phyloP scores from a whole-genome alignment of 148 eudicot genomes.

The Vaccinium myrtillus region DNA sequence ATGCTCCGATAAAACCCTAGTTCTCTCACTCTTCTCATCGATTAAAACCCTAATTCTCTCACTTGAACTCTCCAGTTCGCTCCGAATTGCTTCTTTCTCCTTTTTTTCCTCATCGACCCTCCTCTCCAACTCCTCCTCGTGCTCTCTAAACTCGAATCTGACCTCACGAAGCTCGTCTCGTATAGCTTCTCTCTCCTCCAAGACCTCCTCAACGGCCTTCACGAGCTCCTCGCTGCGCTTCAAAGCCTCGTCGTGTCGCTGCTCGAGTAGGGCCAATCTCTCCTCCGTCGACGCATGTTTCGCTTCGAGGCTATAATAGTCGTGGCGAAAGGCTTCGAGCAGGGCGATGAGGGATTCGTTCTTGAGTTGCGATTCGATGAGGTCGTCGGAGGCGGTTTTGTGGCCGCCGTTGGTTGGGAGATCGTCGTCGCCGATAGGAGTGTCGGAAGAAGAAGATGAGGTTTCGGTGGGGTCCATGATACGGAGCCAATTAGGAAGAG shows the following conservation, averaged over 20 bases:
- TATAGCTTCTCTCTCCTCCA: slow-evolving; percentile 32
- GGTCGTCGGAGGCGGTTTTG: neutral
- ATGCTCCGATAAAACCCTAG: slow-evolving; percentile 16
- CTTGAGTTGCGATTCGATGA: slow-evolving; percentile 20
- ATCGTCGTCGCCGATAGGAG: neutral
- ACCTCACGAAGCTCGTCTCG: slow-evolving; percentile 24
- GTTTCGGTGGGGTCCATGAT: slow-evolving; percentile 22
- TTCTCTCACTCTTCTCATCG: slow-evolving; percentile 17
- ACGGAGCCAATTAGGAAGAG: neutral
- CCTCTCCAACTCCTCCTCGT: slow-evolving; percentile 31
- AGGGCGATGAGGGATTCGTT: slow-evolving; percentile 27
- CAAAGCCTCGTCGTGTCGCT: slow-evolving; percentile 30
- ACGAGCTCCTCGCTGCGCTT: slow-evolving; percentile 21
- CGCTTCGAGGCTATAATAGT: slow-evolving; percentile 19
- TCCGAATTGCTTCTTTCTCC: slow-evolving; percentile 28
- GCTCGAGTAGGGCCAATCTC: slow-evolving; percentile 22
- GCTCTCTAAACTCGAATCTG: slow-evolving; percentile 18
- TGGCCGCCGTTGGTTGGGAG: neutral
- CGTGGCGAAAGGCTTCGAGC: slow-evolving; percentile 25
- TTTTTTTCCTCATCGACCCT: slow-evolving; percentile 25
- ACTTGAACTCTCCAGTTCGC: slow-evolving; percentile 26
- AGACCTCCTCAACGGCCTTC: slow-evolving; percentile 24
- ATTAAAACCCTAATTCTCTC: slow-evolving; percentile 22
- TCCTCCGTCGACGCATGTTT: slow-evolving; percentile 28
- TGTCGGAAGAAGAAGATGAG: neutral